Evolutionary conservation across 176 grass and related monocot genomes (phyloP).

Genomic region (Lolium perenne): DNA sequence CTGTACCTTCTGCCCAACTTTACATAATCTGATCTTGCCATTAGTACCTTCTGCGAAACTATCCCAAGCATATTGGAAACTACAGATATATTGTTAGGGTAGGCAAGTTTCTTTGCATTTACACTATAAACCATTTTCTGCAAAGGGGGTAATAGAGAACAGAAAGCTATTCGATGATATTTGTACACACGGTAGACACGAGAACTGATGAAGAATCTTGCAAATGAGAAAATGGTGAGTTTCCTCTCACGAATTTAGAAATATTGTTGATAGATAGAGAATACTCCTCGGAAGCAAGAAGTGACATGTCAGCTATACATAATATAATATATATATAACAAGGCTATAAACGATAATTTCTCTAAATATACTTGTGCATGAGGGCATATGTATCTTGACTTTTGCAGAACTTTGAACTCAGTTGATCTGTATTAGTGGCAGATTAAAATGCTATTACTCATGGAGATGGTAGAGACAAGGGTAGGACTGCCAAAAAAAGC

Average conservation of each 20-base stretch:
- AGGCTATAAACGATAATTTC: background rate
- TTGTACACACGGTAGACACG: background rate
- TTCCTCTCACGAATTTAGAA: no score
- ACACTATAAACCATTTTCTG: slow-evolving; percentile 8
- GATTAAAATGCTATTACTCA: background rate
- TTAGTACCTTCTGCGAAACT: background rate
- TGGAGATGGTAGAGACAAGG: background rate
- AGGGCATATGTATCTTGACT: background rate
- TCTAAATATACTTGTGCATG: background rate
- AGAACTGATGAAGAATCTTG: no score
- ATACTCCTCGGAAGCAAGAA: no score
- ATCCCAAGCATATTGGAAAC: background rate
- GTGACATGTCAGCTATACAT: background rate
- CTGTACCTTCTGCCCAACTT: background rate
- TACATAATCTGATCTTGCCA: background rate
- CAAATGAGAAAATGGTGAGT: no score
- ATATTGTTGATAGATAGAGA: no score
- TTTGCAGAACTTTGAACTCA: background rate
- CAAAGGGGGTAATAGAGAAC: background rate
- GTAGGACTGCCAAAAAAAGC: background rate
- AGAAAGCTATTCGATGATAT: background rate
- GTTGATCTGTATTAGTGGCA: background rate
- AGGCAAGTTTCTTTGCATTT: background rate
- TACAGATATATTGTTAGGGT: background rate
- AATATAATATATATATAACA: background rate